Percentiles rank a stretch among this genome's conserved stretches.
phyloP scores from a whole-genome alignment of 2,329 filamentous ascomycete species.

The Diaporthe longicolla region DNA sequence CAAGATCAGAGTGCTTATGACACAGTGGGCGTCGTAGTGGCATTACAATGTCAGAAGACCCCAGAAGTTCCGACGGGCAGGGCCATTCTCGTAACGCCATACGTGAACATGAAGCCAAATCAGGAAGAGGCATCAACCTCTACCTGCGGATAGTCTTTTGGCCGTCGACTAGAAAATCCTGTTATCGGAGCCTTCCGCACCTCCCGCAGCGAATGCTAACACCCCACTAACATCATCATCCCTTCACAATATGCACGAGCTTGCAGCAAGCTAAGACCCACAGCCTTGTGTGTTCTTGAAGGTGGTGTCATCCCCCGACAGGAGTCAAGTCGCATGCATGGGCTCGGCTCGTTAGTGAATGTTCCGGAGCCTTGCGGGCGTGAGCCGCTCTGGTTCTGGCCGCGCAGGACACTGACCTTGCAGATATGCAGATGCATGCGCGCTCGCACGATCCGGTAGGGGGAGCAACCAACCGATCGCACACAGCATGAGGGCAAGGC shows the following conservation, averaged over 20 bases:
- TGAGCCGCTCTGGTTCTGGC: neutral
- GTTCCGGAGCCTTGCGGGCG: neutral
- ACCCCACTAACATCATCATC: neutral
- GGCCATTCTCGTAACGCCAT: neutral
- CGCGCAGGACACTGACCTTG: neutral
- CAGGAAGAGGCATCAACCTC: neutral
- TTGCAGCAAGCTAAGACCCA: constrained; percentile 11
- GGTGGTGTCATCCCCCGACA: neutral
- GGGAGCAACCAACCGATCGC: neutral
- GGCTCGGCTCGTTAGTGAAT: neutral
- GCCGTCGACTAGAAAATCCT: neutral
- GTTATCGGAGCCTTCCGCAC: constrained; percentile 18
- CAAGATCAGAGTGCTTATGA: neutral
- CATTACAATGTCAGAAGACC: neutral
- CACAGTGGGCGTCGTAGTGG: neutral
- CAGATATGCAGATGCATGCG: constrained; percentile 11
- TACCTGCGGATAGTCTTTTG: neutral
- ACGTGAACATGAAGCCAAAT: neutral
- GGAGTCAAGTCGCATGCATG: constrained; percentile 11
- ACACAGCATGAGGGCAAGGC: neutral
- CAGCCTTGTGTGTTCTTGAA: neutral
- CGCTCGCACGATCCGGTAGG: constrained; percentile 25
- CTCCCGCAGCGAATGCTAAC: neutral
- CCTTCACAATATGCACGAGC: constrained; percentile 11
- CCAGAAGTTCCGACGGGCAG: neutral